Percentiles rank a stretch among this genome's conserved stretches.
phyloP scores from a whole-genome alignment of 495 filamentous ascomycete species.

The Neurospora sp. region DNA sequence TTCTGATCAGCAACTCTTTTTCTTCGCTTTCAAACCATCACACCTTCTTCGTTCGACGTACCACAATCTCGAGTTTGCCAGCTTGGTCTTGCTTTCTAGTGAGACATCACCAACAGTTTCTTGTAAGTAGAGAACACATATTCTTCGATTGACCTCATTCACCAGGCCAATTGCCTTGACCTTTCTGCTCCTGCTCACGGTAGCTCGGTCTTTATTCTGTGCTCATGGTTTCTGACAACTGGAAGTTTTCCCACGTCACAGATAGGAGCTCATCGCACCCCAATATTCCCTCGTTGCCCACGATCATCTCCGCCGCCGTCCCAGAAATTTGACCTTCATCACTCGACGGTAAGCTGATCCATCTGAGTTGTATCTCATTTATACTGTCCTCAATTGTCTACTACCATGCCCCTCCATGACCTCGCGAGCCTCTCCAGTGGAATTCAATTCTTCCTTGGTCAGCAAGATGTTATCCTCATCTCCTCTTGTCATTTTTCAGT shows the following conservation, averaged over 20 bases:
- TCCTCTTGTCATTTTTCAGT: neutral
- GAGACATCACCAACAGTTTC: neutral
- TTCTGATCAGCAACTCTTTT: neutral
- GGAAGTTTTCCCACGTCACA: neutral
- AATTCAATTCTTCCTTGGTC: neutral
- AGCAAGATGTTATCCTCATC: neutral
- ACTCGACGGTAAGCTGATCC: neutral
- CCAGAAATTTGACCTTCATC: neutral
- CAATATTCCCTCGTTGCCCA: neutral
- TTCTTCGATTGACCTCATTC: neutral
- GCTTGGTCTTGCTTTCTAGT: neutral
- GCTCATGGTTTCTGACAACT: neutral
- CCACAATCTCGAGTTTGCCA: neutral
- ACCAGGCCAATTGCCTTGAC: neutral
- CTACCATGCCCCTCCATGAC: neutral
- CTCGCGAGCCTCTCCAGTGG: neutral
- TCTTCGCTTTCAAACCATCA: neutral
- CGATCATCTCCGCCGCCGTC: neutral
- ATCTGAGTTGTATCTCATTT: neutral
- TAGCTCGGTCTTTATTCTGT: neutral
- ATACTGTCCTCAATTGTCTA: neutral
- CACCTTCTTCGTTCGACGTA: neutral
- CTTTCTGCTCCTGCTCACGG: neutral
- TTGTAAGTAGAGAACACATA: neutral
- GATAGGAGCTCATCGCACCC: neutral